Evolutionary conservation across 148 eudicot species (phyloP), one percentile per base, ranked within the genome.

Genomic region (Pharnaceum exiguum): DNA sequence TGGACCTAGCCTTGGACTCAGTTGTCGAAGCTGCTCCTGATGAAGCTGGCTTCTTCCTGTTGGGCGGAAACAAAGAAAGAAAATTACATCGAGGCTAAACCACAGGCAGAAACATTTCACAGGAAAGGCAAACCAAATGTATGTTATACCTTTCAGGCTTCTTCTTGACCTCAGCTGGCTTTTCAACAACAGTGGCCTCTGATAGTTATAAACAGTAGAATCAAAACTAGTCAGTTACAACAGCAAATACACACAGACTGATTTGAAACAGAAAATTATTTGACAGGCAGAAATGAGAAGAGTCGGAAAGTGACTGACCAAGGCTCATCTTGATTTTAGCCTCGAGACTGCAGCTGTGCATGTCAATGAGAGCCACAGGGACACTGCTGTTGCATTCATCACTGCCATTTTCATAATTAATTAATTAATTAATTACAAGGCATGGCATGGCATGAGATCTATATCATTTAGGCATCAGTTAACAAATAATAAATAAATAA

Each of bases 331-430:
- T 80, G 57, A 85, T 79, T 67, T 77, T 85, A 32, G 94, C 94
- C 18, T 87, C 94, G 55, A 77, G 75, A 26, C 81, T 72, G 50
- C 98, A 91, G 43, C 60, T 73, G 36, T 91, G 98, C 82, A 83
- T 77, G 66, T 76, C 84, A 23, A 91, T 85, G n/a, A 91, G 74
- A 1, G 84, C 96, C 19, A 87, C 88, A 1, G 98, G 75, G 7
- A 91, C 97, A 67, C 79, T 76, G 36, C 75, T 80, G 9, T 75
- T 78, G 76, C 97, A 90, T 26, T 77, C 77, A 38, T 82, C 89
- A 61, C 97, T 90, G 88, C 17, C 64, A 63, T 4, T 23, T 30
- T 17, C 19, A 28, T 12, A 38, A 35, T 28, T 10, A 13, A 29
- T 22, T 26, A 5, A 27, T n/a, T n/a, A n/a, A n/a, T n/a, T n/a